Conservation (phyloP, 2,329 filamentous ascomycete species). For the Colletotrichum sp. region DNA sequence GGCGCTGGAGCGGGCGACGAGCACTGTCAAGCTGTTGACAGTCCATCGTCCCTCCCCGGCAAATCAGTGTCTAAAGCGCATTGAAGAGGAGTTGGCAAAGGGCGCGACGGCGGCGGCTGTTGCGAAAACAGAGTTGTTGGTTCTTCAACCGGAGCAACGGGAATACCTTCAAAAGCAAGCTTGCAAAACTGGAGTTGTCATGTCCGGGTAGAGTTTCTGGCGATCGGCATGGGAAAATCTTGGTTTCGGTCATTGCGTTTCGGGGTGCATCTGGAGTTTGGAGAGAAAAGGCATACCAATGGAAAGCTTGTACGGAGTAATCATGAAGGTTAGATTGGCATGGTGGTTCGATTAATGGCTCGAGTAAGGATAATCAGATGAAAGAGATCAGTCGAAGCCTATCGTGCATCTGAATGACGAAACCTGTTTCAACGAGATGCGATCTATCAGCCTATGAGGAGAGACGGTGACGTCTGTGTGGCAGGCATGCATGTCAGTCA, state of each 20-base stretch:
- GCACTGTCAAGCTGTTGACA: conserved; percentile 14
- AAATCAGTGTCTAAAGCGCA: conserved; percentile 14
- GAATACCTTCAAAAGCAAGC: conserved; percentile 4
- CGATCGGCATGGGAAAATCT: not conserved
- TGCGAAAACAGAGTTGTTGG: not conserved
- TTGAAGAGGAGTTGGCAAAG: conserved; percentile 15
- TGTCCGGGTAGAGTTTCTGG: not conserved
- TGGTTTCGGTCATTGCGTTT: not conserved
- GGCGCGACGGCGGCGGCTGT: not conserved
- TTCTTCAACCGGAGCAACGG: conserved; percentile 3
- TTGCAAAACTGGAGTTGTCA: conserved; percentile 9
- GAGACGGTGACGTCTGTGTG: not conserved
- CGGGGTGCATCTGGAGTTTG: not conserved
- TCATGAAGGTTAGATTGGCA: not conserved
- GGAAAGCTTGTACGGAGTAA: not conserved
- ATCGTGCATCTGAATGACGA: not conserved
- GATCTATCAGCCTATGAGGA: not conserved
- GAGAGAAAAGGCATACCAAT: not conserved
- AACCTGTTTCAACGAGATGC: not conserved
- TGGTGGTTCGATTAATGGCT: not conserved
- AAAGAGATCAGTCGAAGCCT: not conserved
- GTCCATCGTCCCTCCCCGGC: conserved; percentile 11
- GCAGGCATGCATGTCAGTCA: not conserved
- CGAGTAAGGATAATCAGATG: not conserved
- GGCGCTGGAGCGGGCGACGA: not conserved